Evolutionary conservation across 768 basidiomycete genomes (phyloP), one percentile per base, ranked within the genome.

Genomic region (Megacollybia marginata): DNA sequence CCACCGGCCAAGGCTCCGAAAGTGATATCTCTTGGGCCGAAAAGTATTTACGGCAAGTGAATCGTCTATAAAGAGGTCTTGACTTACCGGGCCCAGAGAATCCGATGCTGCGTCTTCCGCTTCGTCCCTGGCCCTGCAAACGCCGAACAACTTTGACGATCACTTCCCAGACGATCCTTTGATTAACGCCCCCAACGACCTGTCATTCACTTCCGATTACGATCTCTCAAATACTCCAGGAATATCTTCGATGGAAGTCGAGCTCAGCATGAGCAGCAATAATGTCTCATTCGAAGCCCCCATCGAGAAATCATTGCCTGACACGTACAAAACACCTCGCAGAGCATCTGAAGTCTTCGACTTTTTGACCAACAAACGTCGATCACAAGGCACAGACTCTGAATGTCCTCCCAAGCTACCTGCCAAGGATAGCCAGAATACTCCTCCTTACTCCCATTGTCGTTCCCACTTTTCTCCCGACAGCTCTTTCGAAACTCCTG

Each of bases 1-100:
- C 56, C 9, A 58, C 64, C 1, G 65, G 66, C 50, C 46, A 16
- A 63, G 53, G 32, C 1, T 53, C 60, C 7, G 85, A 88, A 61
- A 81, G 86, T 7, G 87, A 90, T 55, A 88, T 91, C 48, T 89
- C 87, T 2, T 91, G 88, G 88, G 88, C 88, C 11, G 88, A 91
- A 66, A 75, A 77, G 40, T 82, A 78, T 63, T 69, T 89, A 48
- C 76, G 73, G 88, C 88, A 55, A 50, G 80, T 58, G 0, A 6
- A 12, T 33, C 20, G 9, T 16, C 20, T 47, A 34, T 34, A 20
- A 31, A 48, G 15, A 48, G 33, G 16, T 33, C 33, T 44, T 18
- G 40, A 43, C 42, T 1, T 46, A 7, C 23, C 16, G 36, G 42
- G 47, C 47, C 5, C 52, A 80, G 78, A 10, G 78, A 78, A 60